Base-by-base conservation (phyloP, 139 green algal species). In the Micractinium sp. region DNA sequence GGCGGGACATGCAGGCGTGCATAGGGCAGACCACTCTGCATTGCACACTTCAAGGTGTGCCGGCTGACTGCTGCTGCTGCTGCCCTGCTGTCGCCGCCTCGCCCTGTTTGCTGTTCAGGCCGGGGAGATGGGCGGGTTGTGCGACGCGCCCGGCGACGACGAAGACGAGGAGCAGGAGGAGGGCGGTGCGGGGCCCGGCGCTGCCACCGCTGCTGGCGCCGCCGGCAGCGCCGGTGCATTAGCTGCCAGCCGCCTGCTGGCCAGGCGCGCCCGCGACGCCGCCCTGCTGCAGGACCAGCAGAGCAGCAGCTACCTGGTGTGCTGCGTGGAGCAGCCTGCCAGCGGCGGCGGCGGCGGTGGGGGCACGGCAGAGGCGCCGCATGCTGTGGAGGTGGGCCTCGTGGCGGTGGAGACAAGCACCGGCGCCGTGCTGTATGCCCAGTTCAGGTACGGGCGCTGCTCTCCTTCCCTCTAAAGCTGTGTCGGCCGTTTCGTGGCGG, bases 361-460 rank as follows among this genome's bases (percentile, higher is more conserved):
- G 23, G 19, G 56, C 56, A 47, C 39, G 81, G 27, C 33, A n/a
- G 56, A 33, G 33, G 61, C n/a, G 36, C 31, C n/a, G 20, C 63
- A n/a, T 18, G 81, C 41, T n/a, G 87, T 92, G 14, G 85, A 89
- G 23, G 47, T 97, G 38, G 95, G 93, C 19, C 56, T 98, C 19
- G 90, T 98, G 31, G 96, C 96, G 3, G 90, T 99, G 60, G 97
- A 99, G 83, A 92, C 91, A 36, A 91, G 89, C 73, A 97, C 94
- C 7, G 97, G 95, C 1, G 93, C 95, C 71, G 93, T 97, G 38
- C 89, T 95, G 53, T 93, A 94, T 16, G 87, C 82, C 1, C 53
- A 95, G 81, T 95, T 96, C 88, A 91, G 90, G 90, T 93, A 61
- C 2, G 88, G 12, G 38, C 15, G 0, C 31, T n/a, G 56, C 38